phyloP scores from a whole-genome alignment of 495 filamentous ascomycete genomes.

The Aspergillus sclerotiicarbonarius region DNA sequence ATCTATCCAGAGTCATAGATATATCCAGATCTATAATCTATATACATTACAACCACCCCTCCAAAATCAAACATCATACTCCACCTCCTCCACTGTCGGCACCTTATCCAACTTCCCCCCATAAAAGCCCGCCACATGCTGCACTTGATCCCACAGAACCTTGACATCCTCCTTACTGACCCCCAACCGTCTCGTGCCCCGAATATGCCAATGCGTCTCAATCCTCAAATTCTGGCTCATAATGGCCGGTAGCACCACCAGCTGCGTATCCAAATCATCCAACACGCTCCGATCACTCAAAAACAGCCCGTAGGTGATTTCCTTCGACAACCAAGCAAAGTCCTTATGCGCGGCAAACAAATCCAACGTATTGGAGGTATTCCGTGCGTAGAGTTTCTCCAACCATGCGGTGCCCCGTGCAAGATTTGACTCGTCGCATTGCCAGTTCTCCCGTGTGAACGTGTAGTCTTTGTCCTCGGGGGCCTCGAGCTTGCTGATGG shows the following conservation, averaged over 20 bases:
- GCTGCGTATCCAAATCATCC: slow-evolving; percentile 52
- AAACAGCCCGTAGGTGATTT: slow-evolving; percentile 58
- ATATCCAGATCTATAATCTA: no score
- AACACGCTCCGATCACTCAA: slow-evolving; percentile 53
- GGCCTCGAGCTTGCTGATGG: slow-evolving; percentile 46
- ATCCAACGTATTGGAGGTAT: slow-evolving; percentile 37
- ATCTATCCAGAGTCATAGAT: no score
- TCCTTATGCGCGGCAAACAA: slow-evolving; percentile 51
- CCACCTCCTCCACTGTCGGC: slow-evolving; percentile 48
- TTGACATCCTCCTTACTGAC: slow-evolving; percentile 51
- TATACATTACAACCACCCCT: neutral
- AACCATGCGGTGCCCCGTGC: slow-evolving; percentile 47
- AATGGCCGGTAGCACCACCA: slow-evolving; percentile 55
- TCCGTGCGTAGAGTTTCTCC: slow-evolving; percentile 37
- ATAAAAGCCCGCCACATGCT: slow-evolving; percentile 38
- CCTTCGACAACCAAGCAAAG: slow-evolving; percentile 39
- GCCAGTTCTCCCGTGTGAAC: slow-evolving; percentile 40
- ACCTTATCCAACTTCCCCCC: slow-evolving; percentile 39
- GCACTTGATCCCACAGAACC: slow-evolving; percentile 38
- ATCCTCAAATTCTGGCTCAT: slow-evolving; percentile 56
- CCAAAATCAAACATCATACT: slow-evolving; percentile 33
- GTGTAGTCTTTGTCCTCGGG: slow-evolving; percentile 53
- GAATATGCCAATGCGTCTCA: slow-evolving; percentile 58
- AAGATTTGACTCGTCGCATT: slow-evolving; percentile 46
- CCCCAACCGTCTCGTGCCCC: slow-evolving; percentile 52